Evolutionary conservation across 306 rosid genomes (phyloP), one percentile per base, ranked within the genome.

Genomic region (Macrotyloma uniflorum): DNA sequence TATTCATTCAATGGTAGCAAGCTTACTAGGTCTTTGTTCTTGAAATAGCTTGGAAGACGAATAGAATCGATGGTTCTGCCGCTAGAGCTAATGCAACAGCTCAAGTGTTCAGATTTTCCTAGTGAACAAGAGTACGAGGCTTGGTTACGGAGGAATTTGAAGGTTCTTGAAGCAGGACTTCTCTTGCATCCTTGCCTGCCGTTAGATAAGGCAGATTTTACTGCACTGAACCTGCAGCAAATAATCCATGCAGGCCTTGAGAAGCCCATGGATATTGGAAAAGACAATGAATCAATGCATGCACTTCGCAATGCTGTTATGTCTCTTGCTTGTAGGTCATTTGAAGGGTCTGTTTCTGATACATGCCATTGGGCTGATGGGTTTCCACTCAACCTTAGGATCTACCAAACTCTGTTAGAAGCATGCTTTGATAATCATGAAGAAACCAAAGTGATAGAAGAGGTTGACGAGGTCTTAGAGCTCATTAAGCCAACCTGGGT

Each of bases 341-440:
- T 36, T 46, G 89, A 87, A 8, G 90, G 87, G n/a, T 82, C 94
- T 51, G 59, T 19, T 77, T 70, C 85, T 0, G 83, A 88, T 36
- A 79, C 84, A 18, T 93, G 93, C 82, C 96, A 90, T 78, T 93
- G 98, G 96, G 96, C 91, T 26, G 98, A 93, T 84, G 98, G 96
- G 59, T 84, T 83, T 85, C 96, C 96, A 0, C 80, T 93, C 68
- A 93, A 93, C 79, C 85, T 90, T 64, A 80, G 85, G 85, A 92
- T 90, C 69, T 93, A 93, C 78, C 93, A 89, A 82, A 79, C 84
- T 72, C 89, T 93, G 23, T 78, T 93, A 55, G 94, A 90, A 72
- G 89, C 94, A 26, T 93, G 96, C 81, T 93, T 93, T 79, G 96
- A 89, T 81, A 83, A 85, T 19, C 82, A 80, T 76, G 96, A 93